A percentile compares a stretch with the other conserved stretches of the same genome.
Evolutionary conservation across 2,329 filamentous ascomycete species (phyloP).

Genomic region (Ceratocystis huliohia): DNA sequence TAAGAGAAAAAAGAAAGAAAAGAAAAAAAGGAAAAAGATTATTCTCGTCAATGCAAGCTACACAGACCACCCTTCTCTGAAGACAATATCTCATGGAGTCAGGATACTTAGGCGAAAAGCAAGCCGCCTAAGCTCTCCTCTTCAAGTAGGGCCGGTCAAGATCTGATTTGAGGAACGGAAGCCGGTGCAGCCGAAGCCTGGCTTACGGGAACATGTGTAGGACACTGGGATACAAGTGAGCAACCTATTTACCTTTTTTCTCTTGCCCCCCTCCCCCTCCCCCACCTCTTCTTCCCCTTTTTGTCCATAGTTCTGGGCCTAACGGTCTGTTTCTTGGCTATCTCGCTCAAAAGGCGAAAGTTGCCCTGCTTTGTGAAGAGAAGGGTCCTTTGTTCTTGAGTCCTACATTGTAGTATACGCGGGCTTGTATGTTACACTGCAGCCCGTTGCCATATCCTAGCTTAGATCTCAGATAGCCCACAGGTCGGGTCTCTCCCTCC

Average conservation of each 20-base stretch:
- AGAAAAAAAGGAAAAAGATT: neutral
- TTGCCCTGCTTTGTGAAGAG: neutral
- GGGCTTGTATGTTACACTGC: neutral
- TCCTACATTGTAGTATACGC: neutral
- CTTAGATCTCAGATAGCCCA: neutral
- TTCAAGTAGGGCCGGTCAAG: neutral
- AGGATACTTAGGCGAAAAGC: conserved; percentile 3
- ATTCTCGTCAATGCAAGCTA: neutral
- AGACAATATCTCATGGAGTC: neutral
- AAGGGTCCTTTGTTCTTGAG: neutral
- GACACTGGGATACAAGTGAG: neutral
- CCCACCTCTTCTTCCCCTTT: neutral
- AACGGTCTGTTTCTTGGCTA: neutral
- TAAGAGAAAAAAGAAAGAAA: neutral
- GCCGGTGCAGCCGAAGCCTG: neutral
- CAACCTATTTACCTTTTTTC: conserved; percentile 3
- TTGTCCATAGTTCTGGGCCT: neutral
- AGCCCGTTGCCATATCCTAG: neutral
- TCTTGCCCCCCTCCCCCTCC: neutral
- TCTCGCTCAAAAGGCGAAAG: conserved; percentile 2
- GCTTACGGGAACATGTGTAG: neutral
- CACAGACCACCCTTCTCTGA: neutral
- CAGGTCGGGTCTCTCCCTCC: neutral
- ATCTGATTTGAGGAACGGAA: conserved; percentile 9
- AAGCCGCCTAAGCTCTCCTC: conserved; percentile 2